These are phyloP conservation scores for Berkeleyomyces basicola DNA, from an alignment of 2,329 filamentous ascomycete species.

Conservation along the genomic window DNA sequence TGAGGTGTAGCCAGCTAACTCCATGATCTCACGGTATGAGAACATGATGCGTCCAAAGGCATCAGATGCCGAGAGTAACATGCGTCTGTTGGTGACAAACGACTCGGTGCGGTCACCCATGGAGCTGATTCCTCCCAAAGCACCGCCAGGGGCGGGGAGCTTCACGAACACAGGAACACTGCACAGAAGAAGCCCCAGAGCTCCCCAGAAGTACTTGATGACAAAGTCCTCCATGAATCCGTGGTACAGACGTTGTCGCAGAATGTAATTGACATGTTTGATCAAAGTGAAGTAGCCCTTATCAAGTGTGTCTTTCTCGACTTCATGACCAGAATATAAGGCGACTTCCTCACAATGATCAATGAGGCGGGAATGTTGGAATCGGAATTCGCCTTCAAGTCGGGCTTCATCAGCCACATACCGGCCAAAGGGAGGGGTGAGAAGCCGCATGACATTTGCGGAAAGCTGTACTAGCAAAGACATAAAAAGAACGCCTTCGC, in stretches of 20 bases:
- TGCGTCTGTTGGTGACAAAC: slow-evolving; percentile 85
- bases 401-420: slow-evolving; percentile 94
- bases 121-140: slow-evolving; percentile 33
- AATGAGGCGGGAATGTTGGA: slow-evolving; percentile 85
- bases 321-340: slow-evolving; percentile 77
- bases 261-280: slow-evolving; percentile 94
- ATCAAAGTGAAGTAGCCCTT: slow-evolving; percentile 98
- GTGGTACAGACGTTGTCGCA: slow-evolving; percentile 81
- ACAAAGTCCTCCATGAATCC: slow-evolving; percentile 99
- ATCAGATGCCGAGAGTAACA: slow-evolving; percentile 85
- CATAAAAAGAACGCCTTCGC: slow-evolving; percentile 93
- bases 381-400: slow-evolving; percentile 89
- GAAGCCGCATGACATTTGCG: slow-evolving; percentile 77
- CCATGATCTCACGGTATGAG: slow-evolving; percentile 92
- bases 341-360: slow-evolving; percentile 94
- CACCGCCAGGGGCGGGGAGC: slow-evolving; percentile 41
- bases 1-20: slow-evolving; percentile 87
- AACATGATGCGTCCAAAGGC: slow-evolving; percentile 95
- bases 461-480: slow-evolving; percentile 83
- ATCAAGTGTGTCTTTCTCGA: slow-evolving; percentile 89
- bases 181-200: slow-evolving; percentile 77
- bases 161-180: slow-evolving; percentile 94
- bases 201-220: slow-evolving; percentile 99
- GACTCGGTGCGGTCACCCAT: slow-evolving; percentile 59
- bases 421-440: slow-evolving; percentile 92